These are phyloP conservation scores for Fusarium praegraminearum DNA, from an alignment of 2,329 filamentous ascomycete species.

Conservation along the genomic window DNA sequence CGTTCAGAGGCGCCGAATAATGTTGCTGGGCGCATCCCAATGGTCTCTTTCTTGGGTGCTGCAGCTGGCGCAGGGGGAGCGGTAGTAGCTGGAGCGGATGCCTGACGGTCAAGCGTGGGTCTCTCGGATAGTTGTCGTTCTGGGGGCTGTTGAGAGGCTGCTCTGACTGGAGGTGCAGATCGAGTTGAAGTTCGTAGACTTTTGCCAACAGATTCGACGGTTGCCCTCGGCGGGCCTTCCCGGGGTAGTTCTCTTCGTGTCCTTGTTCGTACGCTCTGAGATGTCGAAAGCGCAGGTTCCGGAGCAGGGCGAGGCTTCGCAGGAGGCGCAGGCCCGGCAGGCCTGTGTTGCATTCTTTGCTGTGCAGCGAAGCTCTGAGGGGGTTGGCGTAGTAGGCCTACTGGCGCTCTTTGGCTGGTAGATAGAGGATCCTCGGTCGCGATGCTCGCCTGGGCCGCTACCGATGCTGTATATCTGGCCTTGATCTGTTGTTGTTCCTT, in stretches of 20 bases:
- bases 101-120: slow-evolving; percentile 46
- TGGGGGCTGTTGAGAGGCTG: slow-evolving; percentile 47
- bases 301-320: slow-evolving; percentile 45
- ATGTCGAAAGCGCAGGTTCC: slow-evolving; percentile 42
- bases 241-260: slow-evolving; percentile 47
- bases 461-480: slow-evolving; percentile 48
- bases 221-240: slow-evolving; percentile 43
- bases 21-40: slow-evolving; percentile 56
- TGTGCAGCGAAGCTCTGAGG: slow-evolving; percentile 76
- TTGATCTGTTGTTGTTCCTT: slow-evolving; percentile 63
- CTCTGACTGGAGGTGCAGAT: slow-evolving; percentile 46
- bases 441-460: slow-evolving; percentile 45
- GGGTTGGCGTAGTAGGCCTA: slow-evolving; percentile 63
- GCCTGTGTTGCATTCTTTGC: slow-evolving; percentile 68
- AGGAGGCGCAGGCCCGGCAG: slow-evolving; percentile 47
- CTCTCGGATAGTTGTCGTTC: slow-evolving; percentile 43
- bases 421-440: slow-evolving; percentile 53
- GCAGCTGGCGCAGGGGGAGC: slow-evolving; percentile 43
- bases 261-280: slow-evolving; percentile 50
- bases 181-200: slow-evolving; percentile 49
- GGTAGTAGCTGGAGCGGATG: slow-evolving; percentile 37
- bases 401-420: slow-evolving; percentile 52
- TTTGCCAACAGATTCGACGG: slow-evolving; percentile 42
- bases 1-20: slow-evolving; percentile 69
- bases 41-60: slow-evolving; percentile 46